Base-by-base conservation (phyloP, 768 basidiomycete species). In the Dendrothele bispora region DNA sequence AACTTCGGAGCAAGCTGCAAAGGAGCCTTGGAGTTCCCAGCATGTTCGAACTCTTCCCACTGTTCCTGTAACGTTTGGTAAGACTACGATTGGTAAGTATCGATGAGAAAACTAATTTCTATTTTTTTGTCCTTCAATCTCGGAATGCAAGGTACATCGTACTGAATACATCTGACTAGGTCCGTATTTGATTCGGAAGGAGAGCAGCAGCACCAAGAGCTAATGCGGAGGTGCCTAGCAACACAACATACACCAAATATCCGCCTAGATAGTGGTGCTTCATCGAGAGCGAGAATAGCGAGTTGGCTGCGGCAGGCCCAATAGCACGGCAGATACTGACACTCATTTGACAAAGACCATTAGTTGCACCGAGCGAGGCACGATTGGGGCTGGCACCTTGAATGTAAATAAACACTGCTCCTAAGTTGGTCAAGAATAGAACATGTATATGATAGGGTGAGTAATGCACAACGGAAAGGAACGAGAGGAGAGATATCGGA, bases 221-320 rank as follows among this genome's bases (percentile, higher is more conserved):
- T 21, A 35, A 25, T 2, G 24, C 30, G 11, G 42, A n/a, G 8
- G 44, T 36, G 27, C 41, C 27, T 20, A 45, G 17, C 10, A 51
- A 15, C 60, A 72, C 29, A 17, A 54, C n/a, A 41, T 78, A 74
- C 7, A 74, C 75, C 20, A 78, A 51, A 36, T 63, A 54, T 5
- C 75, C 77, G 4, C 67, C 68, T 51, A 76, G 53, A 43, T 72
- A 63, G 39, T 70, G 53, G 35, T 53, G 56, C 22, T 70, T 58
- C 43, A 73, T 66, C 0, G 78, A 78, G 17, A 80, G 55, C 21
- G 79, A 77, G 60, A 79, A 81, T 48, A 77, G 66, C 29, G 78
- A 79, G 35, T 71, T 71, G 0, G 73, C 64, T 2, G 62, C 51
- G 2, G 74, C 72, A 4, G 79, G 79, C 4, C 78, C 80, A 48